Evolutionary conservation across 2,329 filamentous ascomycete species (phyloP), one percentile per base, ranked within the genome.

Genomic region (Fusarium chlamydosporum): DNA sequence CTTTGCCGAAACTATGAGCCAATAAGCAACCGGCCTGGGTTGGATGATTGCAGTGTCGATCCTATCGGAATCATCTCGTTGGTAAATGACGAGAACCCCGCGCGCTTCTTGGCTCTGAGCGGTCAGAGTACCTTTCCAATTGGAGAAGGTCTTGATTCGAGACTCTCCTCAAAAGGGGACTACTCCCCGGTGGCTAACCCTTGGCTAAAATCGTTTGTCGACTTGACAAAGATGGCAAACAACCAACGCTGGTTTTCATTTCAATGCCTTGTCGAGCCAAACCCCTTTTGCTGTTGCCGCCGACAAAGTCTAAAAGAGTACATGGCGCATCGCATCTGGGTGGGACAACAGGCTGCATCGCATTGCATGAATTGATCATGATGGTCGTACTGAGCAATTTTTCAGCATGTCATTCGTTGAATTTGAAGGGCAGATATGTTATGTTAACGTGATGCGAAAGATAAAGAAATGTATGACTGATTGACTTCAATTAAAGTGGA

Each of bases 21-120:
- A 57, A 47, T 55, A 29, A 34, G 34, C 47, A 40, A 47, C 15
- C 33, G 31, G 27, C 41, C 47, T 52, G 26, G 45, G 66, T 34
- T 29, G 34, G 61, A 66, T 47, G 56, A 52, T 43, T 31, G 54
- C 40, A 69, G 72, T 69, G 72, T 64, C 60, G 68, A 74, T 74
- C 72, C 23, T 29, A 43, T 70, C 50, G 55, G 61, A 55, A 56
- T 55, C 58, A 55, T 61, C 48, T 63, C 52, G 47, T 68, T 51
- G 40, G 51, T 61, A 63, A 71, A 72, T 71, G 68, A 64, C 70
- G 63, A 63, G 45, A 53, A 56, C 62, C 60, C 55, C 45, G 47
- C 57, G 41, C 57, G 45, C 41, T 51, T 65, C 68, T 72, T 72
- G 70, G 72, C 65, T 56, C 34, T 58, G 34, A 42, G 35, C 45